Evolutionary conservation across 2,329 filamentous ascomycete species (phyloP), one percentile per base, ranked within the genome.

Genomic region (Aspergillus sp.): DNA sequence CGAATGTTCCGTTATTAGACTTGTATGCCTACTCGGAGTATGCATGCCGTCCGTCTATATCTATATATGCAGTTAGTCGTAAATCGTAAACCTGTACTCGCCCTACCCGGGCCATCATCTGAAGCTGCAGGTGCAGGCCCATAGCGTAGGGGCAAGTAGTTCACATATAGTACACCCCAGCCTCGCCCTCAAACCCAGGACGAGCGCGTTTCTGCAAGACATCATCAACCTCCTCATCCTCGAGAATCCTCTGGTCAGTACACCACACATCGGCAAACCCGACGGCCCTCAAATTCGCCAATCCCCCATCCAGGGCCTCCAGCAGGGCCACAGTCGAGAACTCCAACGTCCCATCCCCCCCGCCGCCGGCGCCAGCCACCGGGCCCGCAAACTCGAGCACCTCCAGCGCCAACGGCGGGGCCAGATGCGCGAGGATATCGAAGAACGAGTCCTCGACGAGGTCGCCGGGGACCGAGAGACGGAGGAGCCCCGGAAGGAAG

Each of bases 401-500:
- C 27, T 55, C 46, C 4, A 57, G 42, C 1, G 40, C 36, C 12
- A 52, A 30, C 8, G 45, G 36, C n/a, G 32, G 30, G 7, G 29
- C 28, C 30, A 39, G 29, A 19, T 40, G 35, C 15, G 25, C 24
- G 8, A 53, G 37, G 27, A 48, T 41, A 11, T 52, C 43, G 37
- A 58, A 49, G 34, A 56, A 51, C 3, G 36, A 41, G 10, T 48
- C 40, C 5, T 44, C 39, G 10, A 54, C 42, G n/a, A 52, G 30
- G 22, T 51, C 47, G n/a, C 53, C 55, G 7, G 52, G 53, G 8
- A 57, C 28, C 25, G 50, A 52, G 29, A 58, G 52, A 32, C 46
- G 52, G 15, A 35, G 40, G 5, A 58, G 35, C 6, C 36, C 39
- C 2, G 50, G 49, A 3, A 57, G 37, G 15, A 48, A 51, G 6